Evolutionary conservation across 2,329 filamentous ascomycete genomes (phyloP), one percentile per base, ranked within the genome.

Genomic region (Aspergillus brasiliensis): DNA sequence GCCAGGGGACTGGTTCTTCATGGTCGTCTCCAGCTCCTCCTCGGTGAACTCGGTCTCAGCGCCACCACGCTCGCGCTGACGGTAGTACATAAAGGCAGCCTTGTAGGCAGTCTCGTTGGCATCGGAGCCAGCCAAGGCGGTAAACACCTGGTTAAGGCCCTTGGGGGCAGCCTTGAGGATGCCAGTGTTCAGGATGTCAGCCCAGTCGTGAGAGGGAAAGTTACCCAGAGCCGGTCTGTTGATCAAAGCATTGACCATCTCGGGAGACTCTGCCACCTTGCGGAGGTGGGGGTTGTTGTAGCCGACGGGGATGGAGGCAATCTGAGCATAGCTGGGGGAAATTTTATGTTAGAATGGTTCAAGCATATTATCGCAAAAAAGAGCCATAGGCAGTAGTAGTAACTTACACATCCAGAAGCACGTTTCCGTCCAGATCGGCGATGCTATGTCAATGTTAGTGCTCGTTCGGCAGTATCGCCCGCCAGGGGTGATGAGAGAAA

Each of bases 61-160:
- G 7, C 91, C 91, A 66, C 92, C 92, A 62, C 93, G 91, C 78
- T 95, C 86, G 64, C 87, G 84, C 77, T 92, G 90, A 51, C 91
- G 88, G 72, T 89, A 88, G 84, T 89, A 96, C 88, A 97, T 97
- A 81, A 97, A 97, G 52, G 93, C 92, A 8, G 92, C 92, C 81
- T 97, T 97, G 86, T 92, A 97, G 46, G 93, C 93, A 34, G 91
- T 90, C 81, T 97, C 93, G 80, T 97, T 97, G 78, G 92, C 92
- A 72, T 97, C 92, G 19, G 91, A 96, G 62, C 92, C 92, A 56
- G 92, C 87, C 82, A 92, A 90, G 65, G 89, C 91, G 17, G 92
- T 97, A 81, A 96, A 96, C 68, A 97, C 92, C 77, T 97, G 91
- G 82, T 92, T 81, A 64, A 94, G 81, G 34, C 92, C 92, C 75